These are phyloP conservation scores for Penicillium herquei DNA, from an alignment of 495 filamentous ascomycete species.

Conservation along the genomic window DNA sequence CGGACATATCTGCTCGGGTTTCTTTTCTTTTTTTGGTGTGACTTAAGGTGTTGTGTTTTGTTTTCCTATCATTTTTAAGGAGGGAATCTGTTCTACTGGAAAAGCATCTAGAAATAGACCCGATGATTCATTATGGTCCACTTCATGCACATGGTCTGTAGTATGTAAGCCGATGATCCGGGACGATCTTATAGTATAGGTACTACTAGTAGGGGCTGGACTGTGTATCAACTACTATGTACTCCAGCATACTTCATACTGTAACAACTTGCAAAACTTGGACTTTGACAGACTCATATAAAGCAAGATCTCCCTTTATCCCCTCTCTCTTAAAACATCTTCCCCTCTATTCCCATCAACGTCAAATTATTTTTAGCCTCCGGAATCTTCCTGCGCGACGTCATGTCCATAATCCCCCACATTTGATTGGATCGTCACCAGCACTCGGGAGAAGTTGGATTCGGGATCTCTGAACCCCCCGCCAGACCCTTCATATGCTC, in stretches of 20 bases:
- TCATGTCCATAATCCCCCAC: constrained; percentile 24
- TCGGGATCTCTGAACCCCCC: constrained; percentile 19
- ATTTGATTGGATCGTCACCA: constrained; percentile 22
- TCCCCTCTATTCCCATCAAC: not conserved
- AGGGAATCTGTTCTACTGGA: constrained; percentile 20
- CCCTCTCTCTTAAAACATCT: not conserved
- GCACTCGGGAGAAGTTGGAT: constrained; percentile 6
- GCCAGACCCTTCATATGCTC: constrained; percentile 6
- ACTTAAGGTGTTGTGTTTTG: constrained; percentile 20
- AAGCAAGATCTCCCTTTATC: not conserved
- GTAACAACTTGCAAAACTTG: too few relatives aligned
- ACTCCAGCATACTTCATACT: too few relatives aligned
- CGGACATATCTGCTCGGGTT: constrained; percentile 22
- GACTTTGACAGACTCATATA: too few relatives aligned
- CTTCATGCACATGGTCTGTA: not conserved
- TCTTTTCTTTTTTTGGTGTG: constrained; percentile 23
- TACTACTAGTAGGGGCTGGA: too few relatives aligned
- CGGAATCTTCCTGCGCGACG: constrained; percentile 22
- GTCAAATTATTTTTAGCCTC: not conserved
- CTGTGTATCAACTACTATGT: too few relatives aligned
- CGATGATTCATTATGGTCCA: constrained; percentile 8
- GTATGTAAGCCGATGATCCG: not conserved
- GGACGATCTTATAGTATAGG: not conserved
- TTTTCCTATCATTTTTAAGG: constrained; percentile 6
- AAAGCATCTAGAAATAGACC: constrained; percentile 33